Evolutionary conservation across 2,329 filamentous ascomycete genomes (phyloP).

Genomic region (Claviceps monticola): DNA sequence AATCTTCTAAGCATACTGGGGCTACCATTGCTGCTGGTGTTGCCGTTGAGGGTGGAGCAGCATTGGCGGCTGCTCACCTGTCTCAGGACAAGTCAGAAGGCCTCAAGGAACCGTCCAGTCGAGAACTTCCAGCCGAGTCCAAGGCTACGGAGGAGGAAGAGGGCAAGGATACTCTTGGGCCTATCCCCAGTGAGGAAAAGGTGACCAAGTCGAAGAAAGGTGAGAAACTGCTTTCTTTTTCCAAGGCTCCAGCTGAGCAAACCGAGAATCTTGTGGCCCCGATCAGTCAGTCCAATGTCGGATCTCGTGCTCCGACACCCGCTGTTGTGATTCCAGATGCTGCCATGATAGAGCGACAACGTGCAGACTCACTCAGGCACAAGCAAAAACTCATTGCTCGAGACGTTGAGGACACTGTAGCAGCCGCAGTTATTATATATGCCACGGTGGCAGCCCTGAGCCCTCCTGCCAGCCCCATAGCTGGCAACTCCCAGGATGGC

Average conservation of each 20-base stretch:
- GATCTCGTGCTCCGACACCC: constrained; percentile 27
- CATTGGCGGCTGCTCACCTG: constrained; percentile 1
- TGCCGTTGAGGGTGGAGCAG: constrained; percentile 3
- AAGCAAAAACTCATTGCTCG: constrained; percentile 31
- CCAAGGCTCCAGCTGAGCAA: constrained; percentile 1
- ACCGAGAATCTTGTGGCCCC: neutral
- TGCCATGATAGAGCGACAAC: constrained; percentile 24
- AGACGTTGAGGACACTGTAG: constrained; percentile 37
- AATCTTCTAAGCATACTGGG: neutral
- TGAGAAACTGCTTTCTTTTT: constrained; percentile 26
- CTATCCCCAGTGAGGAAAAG: constrained; percentile 23
- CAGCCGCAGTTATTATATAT: constrained; percentile 39
- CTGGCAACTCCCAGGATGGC: constrained; percentile 9
- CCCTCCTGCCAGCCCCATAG: constrained; percentile 22
- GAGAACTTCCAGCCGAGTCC: constrained; percentile 9
- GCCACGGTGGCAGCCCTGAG: constrained; percentile 35
- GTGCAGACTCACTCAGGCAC: constrained; percentile 29
- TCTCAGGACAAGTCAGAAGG: neutral
- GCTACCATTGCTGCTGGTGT: neutral
- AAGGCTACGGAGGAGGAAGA: constrained; percentile 19
- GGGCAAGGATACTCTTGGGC: constrained; percentile 25
- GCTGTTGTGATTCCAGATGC: constrained; percentile 31
- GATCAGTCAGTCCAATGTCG: constrained; percentile 5
- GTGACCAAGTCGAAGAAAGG: constrained; percentile 24
- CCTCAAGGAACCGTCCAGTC: neutral